A percentile compares a stretch with the other conserved stretches of the same genome.
Conservation (phyloP, 495 filamentous ascomycete genomes). For the Margaritispora aquatica region DNA sequence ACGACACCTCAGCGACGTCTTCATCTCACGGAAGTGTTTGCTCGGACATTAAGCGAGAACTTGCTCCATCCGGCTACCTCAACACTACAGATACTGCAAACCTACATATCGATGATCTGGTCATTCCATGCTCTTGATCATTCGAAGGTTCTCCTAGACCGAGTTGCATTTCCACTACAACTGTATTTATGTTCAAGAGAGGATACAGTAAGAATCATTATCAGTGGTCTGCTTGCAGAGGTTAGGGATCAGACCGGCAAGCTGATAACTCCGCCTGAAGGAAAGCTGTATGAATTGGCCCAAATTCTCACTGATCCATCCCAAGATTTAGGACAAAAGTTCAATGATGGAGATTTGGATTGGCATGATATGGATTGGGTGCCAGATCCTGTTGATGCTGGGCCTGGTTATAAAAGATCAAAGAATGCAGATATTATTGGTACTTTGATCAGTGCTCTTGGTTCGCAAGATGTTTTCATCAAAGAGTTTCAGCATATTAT, state of each 20-base stretch:
- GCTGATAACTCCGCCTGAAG: slow-evolving; percentile 15
- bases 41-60: slow-evolving; percentile 56
- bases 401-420: slow-evolving; percentile 82
- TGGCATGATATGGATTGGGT: slow-evolving; percentile 90
- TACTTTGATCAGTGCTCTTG: slow-evolving; percentile 79
- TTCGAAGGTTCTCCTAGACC: slow-evolving; percentile 83
- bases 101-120: slow-evolving; percentile 89
- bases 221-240: slow-evolving; percentile 75
- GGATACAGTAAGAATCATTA: slow-evolving; percentile 83
- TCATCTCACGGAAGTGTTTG: slow-evolving; percentile 68
- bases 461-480: slow-evolving; percentile 82
- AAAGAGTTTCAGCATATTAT: slow-evolving; percentile 86
- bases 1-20: slow-evolving; percentile 46
- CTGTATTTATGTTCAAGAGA: slow-evolving; percentile 89
- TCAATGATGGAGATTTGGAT: slow-evolving; percentile 64
- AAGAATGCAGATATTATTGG: slow-evolving; percentile 89
- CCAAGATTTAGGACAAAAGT: slow-evolving; percentile 36
- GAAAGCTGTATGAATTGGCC: slow-evolving; percentile 65
- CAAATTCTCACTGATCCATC: slow-evolving; percentile 61
- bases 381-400: slow-evolving; percentile 88
- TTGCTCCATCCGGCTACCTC: slow-evolving; percentile 84
- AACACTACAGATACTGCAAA: slow-evolving; percentile 79
- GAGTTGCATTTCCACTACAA: slow-evolving; percentile 76
- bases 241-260: slow-evolving; percentile 45
- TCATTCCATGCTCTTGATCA: slow-evolving; percentile 86